Base-by-base conservation (phyloP, 1,284 basidiomycete species). In the Ceratobasidium theobromae region DNA sequence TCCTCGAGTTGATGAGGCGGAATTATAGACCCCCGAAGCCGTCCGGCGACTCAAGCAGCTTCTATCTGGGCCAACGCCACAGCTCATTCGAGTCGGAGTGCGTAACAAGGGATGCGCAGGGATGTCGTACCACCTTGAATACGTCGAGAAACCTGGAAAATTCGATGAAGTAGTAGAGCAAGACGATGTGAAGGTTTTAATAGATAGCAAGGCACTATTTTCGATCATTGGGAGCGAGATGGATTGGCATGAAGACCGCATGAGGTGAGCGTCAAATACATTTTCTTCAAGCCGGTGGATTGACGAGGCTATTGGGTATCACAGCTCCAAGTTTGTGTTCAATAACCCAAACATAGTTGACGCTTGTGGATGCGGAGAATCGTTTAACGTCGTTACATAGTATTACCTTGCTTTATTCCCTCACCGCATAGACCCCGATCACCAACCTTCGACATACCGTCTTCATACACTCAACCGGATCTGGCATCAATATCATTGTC, bases 51-150 rank as follows among this genome's bases (percentile, higher is more conserved):
- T 98, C 43, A 83, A 79, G 6, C 82, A 80, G 9, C 82, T 99
- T 23, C 78, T 93, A 67, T 82, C 82, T 41, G 85, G 88, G 16
- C 91, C 92, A 23, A 86, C 86, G n/a, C 95, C 95, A 0, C 92
- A 94, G 74, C 84, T 97, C 66, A 90, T 99, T 69, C 90, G 96
- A 6, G 93, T 99, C 68, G 93, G 95, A 33, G 95, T 99, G 51
- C 87, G 90, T 72, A 97, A 98, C 78, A 98, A 98, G 78, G 97
- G 97, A n/a, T 99, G 97, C 76, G 97, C 97, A 0, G 97, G 97
- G 5, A 86, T 99, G 77, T 89, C 92, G 28, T 99, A 99, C 78
- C 92, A 99, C 76, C 84, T 99, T 62, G 96, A 99, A 74, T 99
- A 99, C 77, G 93, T 98, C 66, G 87, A 94, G 55, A 82, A 88